Conservation (phyloP, 495 filamentous ascomycete genomes). For the Tuber aestivum region DNA sequence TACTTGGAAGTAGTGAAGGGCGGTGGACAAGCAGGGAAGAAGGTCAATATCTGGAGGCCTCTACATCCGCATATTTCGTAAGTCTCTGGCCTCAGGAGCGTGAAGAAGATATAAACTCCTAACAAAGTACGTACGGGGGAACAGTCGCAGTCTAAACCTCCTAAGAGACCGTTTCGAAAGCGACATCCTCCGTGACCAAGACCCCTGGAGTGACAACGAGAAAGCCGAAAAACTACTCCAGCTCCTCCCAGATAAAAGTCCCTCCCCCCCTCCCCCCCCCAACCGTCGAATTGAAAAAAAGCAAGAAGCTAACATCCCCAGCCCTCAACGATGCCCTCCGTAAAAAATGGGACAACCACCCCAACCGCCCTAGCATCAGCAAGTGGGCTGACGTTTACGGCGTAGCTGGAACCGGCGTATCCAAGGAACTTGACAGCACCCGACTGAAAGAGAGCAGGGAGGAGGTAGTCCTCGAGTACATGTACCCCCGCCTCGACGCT, state of each 20-base stretch:
- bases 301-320: background rate
- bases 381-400: slow-evolving; percentile 95
- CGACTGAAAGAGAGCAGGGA: slow-evolving; percentile 78
- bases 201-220: slow-evolving; percentile 67
- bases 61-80: slow-evolving; percentile 82
- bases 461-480: slow-evolving; percentile 92
- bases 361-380: slow-evolving; percentile 61
- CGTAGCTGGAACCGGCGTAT: slow-evolving; percentile 65
- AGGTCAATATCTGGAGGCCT: slow-evolving; percentile 75
- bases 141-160: slow-evolving; percentile 73
- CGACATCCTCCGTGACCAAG: slow-evolving; percentile 74
- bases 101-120: slow-evolving; percentile 7
- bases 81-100: slow-evolving; percentile 18
- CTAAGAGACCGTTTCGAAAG: slow-evolving; percentile 70
- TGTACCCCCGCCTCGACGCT: slow-evolving; percentile 93
- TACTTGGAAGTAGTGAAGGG: slow-evolving; percentile 85
- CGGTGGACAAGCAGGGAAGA: slow-evolving; percentile 76
- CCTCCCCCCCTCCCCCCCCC: too few species aligned
- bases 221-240: slow-evolving; percentile 67
- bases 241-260: slow-evolving; percentile 66
- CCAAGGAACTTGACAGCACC: slow-evolving; percentile 58
- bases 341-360: slow-evolving; percentile 83
- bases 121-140: background rate
- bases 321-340: slow-evolving; percentile 65
- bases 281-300: background rate